Conservation (phyloP, 768 basidiomycete species). For the Kwoniella sp. region DNA sequence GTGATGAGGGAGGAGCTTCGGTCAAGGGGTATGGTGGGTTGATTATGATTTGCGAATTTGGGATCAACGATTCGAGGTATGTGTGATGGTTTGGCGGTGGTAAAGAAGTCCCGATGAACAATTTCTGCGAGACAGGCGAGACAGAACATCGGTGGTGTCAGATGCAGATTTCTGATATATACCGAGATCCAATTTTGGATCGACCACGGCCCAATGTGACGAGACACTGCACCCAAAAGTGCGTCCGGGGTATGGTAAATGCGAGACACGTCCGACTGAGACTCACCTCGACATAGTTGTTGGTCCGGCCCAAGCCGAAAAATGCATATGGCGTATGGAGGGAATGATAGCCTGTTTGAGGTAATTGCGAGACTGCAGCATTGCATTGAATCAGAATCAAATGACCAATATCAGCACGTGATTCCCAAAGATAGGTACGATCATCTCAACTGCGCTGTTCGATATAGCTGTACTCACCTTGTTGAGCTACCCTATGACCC, state of each 20-base stretch:
- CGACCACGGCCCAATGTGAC: neutral
- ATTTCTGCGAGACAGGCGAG: slow-evolving; percentile 65
- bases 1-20: neutral
- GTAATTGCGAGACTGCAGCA: slow-evolving; percentile 77
- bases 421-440: no score
- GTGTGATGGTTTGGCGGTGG: slow-evolving; percentile 73
- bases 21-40: slow-evolving; percentile 61
- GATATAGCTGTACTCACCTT: slow-evolving; percentile 70
- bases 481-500: slow-evolving; percentile 83
- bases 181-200: no score
- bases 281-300: slow-evolving; percentile 88
- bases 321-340: slow-evolving; percentile 90
- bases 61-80: slow-evolving; percentile 94
- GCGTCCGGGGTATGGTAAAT: neutral
- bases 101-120: slow-evolving; percentile 90
- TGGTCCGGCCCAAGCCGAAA: slow-evolving; percentile 94
- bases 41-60: slow-evolving; percentile 96
- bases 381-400: no score
- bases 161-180: no score
- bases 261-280: neutral
- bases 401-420: no score
- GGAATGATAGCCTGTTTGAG: slow-evolving; percentile 88
- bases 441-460: no score
- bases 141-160: no score
- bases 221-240: neutral